Conservation (phyloP, 202 grass and related monocot species). For the Dendrocalamus latiflorus region DNA sequence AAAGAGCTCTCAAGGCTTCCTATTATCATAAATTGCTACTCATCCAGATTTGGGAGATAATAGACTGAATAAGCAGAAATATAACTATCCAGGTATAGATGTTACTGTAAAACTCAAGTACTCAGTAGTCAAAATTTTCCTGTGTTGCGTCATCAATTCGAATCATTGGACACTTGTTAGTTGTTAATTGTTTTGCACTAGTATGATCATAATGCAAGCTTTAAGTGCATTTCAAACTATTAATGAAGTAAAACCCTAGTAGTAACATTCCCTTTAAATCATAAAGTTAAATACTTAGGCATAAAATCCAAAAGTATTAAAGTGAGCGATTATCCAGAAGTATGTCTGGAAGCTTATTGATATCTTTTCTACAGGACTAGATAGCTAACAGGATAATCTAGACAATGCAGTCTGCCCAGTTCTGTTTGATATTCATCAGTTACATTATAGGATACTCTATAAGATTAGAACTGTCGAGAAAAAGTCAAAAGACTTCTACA, state of each 20-base stretch:
- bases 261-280: background rate
- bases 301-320: background rate
- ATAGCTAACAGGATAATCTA: background rate
- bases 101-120: background rate
- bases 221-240: background rate
- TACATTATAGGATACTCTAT: background rate
- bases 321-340: background rate
- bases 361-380: background rate
- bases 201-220: background rate
- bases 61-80: background rate
- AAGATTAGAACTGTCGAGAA: background rate
- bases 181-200: conserved; percentile 5
- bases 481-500: background rate
- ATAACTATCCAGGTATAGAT: background rate
- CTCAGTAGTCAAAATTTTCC: no score
- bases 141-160: no score
- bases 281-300: background rate
- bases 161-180: background rate
- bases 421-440: background rate
- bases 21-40: conserved; percentile 22
- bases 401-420: background rate
- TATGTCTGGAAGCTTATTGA: background rate
- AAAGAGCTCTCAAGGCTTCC: no score
- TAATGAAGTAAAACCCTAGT: background rate
- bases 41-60: background rate